Conservation (phyloP, 164 flowering plant genomes). For the Aristolochia contorta region DNA sequence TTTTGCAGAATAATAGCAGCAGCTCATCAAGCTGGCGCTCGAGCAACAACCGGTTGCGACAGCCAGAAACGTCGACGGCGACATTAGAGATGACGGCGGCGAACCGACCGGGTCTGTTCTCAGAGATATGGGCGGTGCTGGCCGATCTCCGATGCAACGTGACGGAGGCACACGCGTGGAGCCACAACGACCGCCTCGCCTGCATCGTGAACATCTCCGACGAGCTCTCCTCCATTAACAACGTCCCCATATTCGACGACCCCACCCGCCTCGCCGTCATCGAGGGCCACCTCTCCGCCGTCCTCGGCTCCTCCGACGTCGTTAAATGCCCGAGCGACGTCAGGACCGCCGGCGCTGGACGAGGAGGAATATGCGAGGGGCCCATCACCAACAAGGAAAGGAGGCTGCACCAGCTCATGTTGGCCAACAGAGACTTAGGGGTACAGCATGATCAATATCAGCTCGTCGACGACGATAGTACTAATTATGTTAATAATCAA, state of each 20-base stretch:
- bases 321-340: slow-evolving; percentile 61
- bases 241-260: slow-evolving; percentile 62
- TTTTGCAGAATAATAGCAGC: slow-evolving; percentile 17
- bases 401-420: slow-evolving; percentile 84
- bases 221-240: slow-evolving; percentile 56
- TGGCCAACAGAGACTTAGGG: slow-evolving; percentile 69
- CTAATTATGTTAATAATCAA: too few relatives aligned
- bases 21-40: too few relatives aligned
- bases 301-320: slow-evolving; percentile 34
- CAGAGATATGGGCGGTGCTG: slow-evolving; percentile 75
- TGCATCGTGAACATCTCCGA: slow-evolving; percentile 58
- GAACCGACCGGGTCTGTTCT: slow-evolving; percentile 62
- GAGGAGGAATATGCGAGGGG: slow-evolving; percentile 9
- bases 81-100: slow-evolving; percentile 76
- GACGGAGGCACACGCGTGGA: slow-evolving; percentile 80
- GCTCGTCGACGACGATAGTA: too few relatives aligned
- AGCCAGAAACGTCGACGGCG: slow-evolving; percentile 45
- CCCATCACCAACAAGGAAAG: slow-evolving; percentile 62
- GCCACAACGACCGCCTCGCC: slow-evolving; percentile 72
- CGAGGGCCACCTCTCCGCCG: slow-evolving; percentile 45
- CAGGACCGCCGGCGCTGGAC: slow-evolving; percentile 36
- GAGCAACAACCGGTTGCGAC: too few relatives aligned
- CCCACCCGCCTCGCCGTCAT: slow-evolving; percentile 40
- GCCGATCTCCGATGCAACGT: slow-evolving; percentile 53
- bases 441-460: too few relatives aligned